Percentiles rank a stretch among this genome's conserved stretches.
Evolutionary conservation across 257 asterid species (phyloP).

Genomic region (Salvia rosmarinus): DNA sequence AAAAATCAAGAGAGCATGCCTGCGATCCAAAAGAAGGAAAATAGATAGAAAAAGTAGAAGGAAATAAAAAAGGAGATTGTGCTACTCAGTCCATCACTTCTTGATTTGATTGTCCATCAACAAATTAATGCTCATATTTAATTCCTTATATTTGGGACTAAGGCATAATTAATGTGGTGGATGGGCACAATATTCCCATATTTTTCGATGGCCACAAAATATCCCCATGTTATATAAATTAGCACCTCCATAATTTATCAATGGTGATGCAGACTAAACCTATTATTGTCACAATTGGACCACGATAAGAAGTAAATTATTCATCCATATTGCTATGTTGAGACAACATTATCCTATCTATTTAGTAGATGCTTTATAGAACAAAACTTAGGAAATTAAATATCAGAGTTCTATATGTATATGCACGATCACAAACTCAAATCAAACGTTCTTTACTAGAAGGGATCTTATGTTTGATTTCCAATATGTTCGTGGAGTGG

Average conservation of each 20-base stretch:
- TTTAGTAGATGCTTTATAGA: neutral
- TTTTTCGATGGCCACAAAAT: neutral
- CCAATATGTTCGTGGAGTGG: no score
- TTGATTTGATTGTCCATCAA: neutral
- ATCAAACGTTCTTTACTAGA: no score
- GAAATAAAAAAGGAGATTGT: neutral
- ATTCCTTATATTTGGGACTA: constrained; percentile 15
- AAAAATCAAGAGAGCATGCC: no score
- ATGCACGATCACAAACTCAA: no score
- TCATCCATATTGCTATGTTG: neutral
- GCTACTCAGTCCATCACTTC: neutral
- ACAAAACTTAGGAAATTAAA: no score
- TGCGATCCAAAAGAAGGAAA: no score
- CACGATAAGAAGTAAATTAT: neutral
- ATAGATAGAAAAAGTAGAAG: no score
- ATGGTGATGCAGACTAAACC: constrained; percentile 1
- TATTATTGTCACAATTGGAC: constrained; percentile 18
- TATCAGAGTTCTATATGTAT: no score
- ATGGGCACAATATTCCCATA: constrained; percentile 16
- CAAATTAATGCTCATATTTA: constrained; percentile 25
- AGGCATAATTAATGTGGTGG: constrained; percentile 14
- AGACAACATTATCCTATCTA: neutral
- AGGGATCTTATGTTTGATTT: no score
- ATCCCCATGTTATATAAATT: neutral
- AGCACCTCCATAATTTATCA: neutral